Evolutionary conservation across 441 rosid genomes (phyloP).

Genomic region (Lepidium campestre): DNA sequence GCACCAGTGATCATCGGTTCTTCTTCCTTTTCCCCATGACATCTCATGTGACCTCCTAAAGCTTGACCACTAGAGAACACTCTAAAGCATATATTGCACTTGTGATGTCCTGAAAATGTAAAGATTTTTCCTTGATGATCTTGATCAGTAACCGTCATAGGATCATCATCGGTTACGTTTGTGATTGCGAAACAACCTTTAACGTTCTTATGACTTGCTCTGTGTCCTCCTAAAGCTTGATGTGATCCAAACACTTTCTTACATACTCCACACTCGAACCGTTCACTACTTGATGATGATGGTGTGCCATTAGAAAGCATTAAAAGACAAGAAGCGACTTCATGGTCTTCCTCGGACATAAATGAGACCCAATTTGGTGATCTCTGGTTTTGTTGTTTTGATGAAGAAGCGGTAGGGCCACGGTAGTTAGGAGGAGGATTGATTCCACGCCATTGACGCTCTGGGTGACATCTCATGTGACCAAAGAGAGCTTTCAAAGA

Average conservation of each 20-base stretch:
- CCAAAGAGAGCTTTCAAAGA: conserved; percentile 88
- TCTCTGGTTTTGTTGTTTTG: neutral
- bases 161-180: conserved; percentile 31
- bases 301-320: conserved; percentile 36
- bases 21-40: conserved; percentile 72
- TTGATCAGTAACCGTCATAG: conserved; percentile 21
- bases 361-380: neutral
- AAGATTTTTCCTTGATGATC: conserved; percentile 20
- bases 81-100: conserved; percentile 61
- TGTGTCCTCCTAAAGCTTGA: conserved; percentile 81
- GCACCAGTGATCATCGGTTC: conserved; percentile 15
- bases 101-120: conserved; percentile 37
- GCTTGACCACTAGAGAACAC: conserved; percentile 81
- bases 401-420: conserved; percentile 6
- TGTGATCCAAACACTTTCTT: conserved; percentile 77
- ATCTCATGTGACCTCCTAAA: conserved; percentile 86
- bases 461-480: conserved; percentile 96
- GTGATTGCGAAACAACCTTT: conserved; percentile 69
- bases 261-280: conserved; percentile 77
- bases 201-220: conserved; percentile 76
- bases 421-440: conserved; percentile 59
- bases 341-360: conserved; percentile 58
- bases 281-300: conserved; percentile 2
- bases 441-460: conserved; percentile 88
- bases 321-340: conserved; percentile 59